Conservation (phyloP, 257 asterid genomes). For the Plectranthus barbatus region DNA sequence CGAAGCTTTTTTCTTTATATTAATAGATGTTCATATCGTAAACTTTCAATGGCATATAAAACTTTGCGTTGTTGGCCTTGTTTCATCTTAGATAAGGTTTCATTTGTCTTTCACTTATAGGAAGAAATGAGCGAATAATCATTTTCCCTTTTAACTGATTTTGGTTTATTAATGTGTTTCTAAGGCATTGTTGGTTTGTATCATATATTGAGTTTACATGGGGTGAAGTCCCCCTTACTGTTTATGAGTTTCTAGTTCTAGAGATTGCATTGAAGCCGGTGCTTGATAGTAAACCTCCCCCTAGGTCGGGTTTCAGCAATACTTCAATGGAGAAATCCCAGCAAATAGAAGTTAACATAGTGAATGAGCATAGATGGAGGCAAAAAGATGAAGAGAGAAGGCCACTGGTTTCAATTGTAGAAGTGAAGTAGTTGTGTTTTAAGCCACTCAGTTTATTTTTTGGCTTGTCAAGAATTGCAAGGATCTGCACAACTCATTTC, state of each 20-base stretch:
- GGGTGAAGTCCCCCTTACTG: no score
- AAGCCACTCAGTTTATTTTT: background rate
- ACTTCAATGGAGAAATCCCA: background rate
- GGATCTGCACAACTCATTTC: background rate
- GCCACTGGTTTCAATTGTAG: conserved; percentile 36
- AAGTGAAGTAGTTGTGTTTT: background rate
- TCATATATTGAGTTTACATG: no score
- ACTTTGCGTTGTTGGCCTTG: no score
- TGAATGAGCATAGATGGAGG: conserved; percentile 15
- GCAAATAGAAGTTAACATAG: conserved; percentile 19
- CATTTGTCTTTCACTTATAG: no score
- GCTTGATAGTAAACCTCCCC: conserved; percentile 44
- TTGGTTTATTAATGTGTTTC: no score
- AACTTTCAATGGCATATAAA: no score
- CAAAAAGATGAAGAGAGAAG: conserved; percentile 47
- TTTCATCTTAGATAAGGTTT: no score
- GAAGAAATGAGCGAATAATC: no score
- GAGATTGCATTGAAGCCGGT: conserved; percentile 56
- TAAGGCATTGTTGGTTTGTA: no score
- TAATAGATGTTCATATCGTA: no score
- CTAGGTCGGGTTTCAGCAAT: background rate
- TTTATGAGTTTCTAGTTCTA: no score
- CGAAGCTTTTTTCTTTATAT: background rate
- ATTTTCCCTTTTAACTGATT: no score
- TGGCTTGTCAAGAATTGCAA: background rate